Conservation (phyloP, 163 green algal species). For the Chlamydomonas reinhardtii region DNA sequence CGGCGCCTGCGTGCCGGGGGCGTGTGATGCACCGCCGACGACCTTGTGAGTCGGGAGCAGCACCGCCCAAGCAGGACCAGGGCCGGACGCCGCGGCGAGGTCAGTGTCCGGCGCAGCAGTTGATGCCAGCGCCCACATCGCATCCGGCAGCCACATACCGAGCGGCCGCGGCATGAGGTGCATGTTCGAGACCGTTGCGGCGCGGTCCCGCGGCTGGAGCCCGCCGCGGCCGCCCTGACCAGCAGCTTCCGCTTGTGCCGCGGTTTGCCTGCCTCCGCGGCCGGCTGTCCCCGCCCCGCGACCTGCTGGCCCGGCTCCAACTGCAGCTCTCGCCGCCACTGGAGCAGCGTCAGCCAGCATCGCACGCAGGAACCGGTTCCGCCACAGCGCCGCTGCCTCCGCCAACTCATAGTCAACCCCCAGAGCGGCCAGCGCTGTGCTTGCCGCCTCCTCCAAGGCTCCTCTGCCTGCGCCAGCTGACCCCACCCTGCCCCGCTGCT, state of each 20-base stretch:
- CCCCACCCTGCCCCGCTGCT: background rate
- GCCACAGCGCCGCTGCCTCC: constrained; percentile 37
- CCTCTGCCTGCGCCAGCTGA: no score
- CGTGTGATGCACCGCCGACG: no score
- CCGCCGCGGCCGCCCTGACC: no score
- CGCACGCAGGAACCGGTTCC: constrained; percentile 49
- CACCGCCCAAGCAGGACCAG: background rate
- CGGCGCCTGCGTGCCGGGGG: no score
- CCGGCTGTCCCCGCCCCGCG: background rate
- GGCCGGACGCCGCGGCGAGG: background rate
- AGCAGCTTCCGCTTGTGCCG: no score
- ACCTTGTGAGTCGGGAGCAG: background rate
- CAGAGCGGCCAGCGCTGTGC: background rate
- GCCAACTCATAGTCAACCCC: constrained; percentile 29
- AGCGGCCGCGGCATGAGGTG: constrained; percentile 28
- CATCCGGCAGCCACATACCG: constrained; percentile 48
- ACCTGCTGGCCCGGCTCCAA: background rate
- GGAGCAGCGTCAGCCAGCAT: background rate
- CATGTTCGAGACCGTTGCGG: no score
- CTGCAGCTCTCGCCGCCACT: background rate
- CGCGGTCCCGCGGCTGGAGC: no score
- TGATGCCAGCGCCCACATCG: constrained; percentile 19
- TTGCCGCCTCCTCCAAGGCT: background rate
- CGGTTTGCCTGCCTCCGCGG: no score
- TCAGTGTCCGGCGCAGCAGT: no score